phyloP scores from a whole-genome alignment of 805 yeast species.

The Lipomyces sp. region DNA sequence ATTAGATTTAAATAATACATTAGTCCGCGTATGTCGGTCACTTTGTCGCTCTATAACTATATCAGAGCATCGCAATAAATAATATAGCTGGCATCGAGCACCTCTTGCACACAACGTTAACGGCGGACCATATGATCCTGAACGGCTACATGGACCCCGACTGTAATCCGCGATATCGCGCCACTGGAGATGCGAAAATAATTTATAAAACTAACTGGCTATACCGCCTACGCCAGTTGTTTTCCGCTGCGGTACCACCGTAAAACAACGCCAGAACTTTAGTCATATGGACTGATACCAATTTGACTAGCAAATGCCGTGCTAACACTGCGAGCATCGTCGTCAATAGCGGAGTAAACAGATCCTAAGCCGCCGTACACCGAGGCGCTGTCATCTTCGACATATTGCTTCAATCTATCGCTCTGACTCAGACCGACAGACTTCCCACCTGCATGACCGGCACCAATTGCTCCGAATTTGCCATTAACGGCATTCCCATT shows the following conservation, averaged over 20 bases:
- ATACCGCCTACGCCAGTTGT: neutral
- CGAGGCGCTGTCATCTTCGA: slow-evolving; percentile 33
- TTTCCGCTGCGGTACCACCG: neutral
- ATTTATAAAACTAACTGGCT: neutral
- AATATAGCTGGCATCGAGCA: neutral
- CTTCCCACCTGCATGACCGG: slow-evolving; percentile 13
- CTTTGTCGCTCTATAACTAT: neutral
- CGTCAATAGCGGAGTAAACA: slow-evolving; percentile 34
- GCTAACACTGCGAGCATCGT: slow-evolving; percentile 37
- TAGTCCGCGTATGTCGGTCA: neutral
- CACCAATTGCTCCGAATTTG: slow-evolving; percentile 26
- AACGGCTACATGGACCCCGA: neutral
- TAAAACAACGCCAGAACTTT: neutral
- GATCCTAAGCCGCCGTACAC: slow-evolving; percentile 29
- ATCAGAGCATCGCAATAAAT: neutral
- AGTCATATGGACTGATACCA: slow-evolving; percentile 31
- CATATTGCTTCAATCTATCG: slow-evolving; percentile 37
- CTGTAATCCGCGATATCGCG: neutral
- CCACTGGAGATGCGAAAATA: neutral
- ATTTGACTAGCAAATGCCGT: slow-evolving; percentile 41
- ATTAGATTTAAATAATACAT: neutral
- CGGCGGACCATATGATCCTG: neutral
- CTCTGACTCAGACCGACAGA: slow-evolving; percentile 33
- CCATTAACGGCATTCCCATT: slow-evolving; percentile 3
- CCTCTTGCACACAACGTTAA: neutral